Evolutionary conservation across 345 rosid species (phyloP).

Genomic region (Iberis pinnata): DNA sequence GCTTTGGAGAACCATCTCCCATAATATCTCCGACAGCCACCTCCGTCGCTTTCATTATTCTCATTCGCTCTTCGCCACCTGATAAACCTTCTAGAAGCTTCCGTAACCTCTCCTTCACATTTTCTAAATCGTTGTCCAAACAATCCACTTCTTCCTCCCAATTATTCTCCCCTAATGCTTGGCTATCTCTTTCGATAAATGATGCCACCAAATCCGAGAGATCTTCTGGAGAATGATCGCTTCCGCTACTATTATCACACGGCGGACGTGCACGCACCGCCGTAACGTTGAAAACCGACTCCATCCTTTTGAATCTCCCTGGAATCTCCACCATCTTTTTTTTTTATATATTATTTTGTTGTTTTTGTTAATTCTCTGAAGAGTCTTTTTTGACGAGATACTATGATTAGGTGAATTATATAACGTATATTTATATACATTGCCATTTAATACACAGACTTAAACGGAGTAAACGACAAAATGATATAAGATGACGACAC

Average conservation of each 20-base stretch:
- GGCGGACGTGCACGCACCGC: conserved; percentile 24
- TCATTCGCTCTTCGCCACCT: conserved; percentile 25
- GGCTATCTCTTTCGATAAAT: conserved; percentile 51
- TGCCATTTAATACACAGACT: neutral
- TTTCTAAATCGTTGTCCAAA: conserved; percentile 32
- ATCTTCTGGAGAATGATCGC: conserved; percentile 55
- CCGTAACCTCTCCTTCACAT: conserved; percentile 33
- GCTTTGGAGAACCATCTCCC: conserved; percentile 19
- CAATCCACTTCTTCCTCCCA: neutral
- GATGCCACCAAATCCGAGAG: conserved; percentile 64
- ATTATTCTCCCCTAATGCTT: neutral
- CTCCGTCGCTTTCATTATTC: conserved; percentile 30
- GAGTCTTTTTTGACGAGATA: conserved; percentile 4
- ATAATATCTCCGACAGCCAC: conserved; percentile 22
- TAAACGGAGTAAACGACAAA: conserved; percentile 24
- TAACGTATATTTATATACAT: conserved; percentile 12
- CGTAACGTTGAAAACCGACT: conserved; percentile 39
- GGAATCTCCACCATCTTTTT: conserved; percentile 27
- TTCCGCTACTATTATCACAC: conserved; percentile 64
- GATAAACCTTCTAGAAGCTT: conserved; percentile 22
- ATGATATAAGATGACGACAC: conserved; percentile 22
- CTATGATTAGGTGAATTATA: conserved; percentile 8
- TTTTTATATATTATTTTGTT: neutral
- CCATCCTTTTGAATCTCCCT: conserved; percentile 33
- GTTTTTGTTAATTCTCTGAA: too few relatives aligned